phyloP scores from a whole-genome alignment of 106 monocot species.

The Narthecium ossifragum region DNA sequence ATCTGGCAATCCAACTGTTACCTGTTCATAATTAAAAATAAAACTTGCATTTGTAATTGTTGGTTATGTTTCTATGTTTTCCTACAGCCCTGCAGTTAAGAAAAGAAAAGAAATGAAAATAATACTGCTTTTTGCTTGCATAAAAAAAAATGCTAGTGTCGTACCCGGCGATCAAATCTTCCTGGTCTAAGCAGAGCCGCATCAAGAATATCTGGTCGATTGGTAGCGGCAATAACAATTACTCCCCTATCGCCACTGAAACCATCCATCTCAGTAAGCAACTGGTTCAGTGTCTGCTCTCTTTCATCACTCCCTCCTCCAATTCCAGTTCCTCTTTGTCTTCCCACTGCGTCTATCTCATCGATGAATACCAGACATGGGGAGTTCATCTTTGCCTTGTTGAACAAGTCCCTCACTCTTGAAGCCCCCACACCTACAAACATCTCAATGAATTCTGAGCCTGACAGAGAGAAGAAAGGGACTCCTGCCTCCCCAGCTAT shows the following conservation, averaged over 20 bases:
- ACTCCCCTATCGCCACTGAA: conserved; percentile 62
- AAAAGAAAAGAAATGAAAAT: too few species aligned
- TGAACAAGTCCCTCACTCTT: conserved; percentile 72
- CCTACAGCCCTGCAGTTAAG: too few species aligned
- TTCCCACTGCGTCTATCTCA: conserved; percentile 72
- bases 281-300: conserved; percentile 76
- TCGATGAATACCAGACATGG: conserved; percentile 78
- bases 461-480: conserved; percentile 71
- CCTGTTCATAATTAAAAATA: too few species aligned
- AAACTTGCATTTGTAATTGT: too few species aligned
- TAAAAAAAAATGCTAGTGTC: background rate
- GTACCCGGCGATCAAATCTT: conserved; percentile 66
- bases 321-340: conserved; percentile 61
- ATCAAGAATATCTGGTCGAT: conserved; percentile 75
- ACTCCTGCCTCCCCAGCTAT: conserved; percentile 78
- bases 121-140: too few species aligned
- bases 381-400: conserved; percentile 61
- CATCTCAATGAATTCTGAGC: conserved; percentile 79
- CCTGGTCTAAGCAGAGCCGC: conserved; percentile 69
- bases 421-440: conserved; percentile 71
- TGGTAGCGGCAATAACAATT: conserved; percentile 76
- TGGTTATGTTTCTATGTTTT: too few species aligned
- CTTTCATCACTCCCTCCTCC: conserved; percentile 86
- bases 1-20: conserved; percentile 54
- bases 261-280: conserved; percentile 79